Evolutionary conservation across 2,329 filamentous ascomycete genomes (phyloP).

Genomic region (Aspergillus pseudoterreus): DNA sequence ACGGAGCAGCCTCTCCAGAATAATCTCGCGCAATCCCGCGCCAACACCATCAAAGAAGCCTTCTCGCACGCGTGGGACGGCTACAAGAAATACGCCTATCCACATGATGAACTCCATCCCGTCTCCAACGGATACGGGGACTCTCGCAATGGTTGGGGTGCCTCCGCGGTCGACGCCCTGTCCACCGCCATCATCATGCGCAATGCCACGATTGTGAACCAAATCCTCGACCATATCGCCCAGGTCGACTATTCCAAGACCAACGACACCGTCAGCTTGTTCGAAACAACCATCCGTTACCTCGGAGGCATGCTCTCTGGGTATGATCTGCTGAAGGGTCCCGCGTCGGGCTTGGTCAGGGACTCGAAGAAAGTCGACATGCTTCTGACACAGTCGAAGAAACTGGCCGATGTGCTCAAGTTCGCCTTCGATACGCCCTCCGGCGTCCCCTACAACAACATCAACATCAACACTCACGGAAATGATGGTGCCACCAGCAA

Average conservation of each 20-base stretch:
- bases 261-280: conserved; percentile 64
- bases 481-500: conserved; percentile 56
- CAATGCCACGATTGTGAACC: conserved; percentile 61
- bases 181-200: conserved; percentile 77
- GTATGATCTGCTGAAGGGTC: conserved; percentile 64
- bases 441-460: conserved; percentile 68
- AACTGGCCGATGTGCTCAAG: conserved; percentile 68
- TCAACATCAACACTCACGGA: conserved; percentile 56
- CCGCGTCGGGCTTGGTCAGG: conserved; percentile 51
- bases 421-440: conserved; percentile 74
- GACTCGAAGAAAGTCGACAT: conserved; percentile 50
- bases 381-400: conserved; percentile 64
- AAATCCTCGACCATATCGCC: conserved; percentile 68
- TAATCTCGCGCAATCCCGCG: conserved; percentile 33
- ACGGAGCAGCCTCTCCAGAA: conserved; percentile 9
- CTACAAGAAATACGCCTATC: conserved; percentile 71
- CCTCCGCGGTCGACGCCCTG: conserved; percentile 75
- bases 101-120: conserved; percentile 71
- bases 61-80: conserved; percentile 70
- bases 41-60: conserved; percentile 62
- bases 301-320: conserved; percentile 75
- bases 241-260: conserved; percentile 68
- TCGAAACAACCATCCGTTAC: conserved; percentile 89
- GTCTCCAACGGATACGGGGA: conserved; percentile 63
- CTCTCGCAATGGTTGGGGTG: conserved; percentile 79